Evolutionary conservation across 306 rosid genomes (phyloP).

Genomic region (Herpetospermum pedunculosum): DNA sequence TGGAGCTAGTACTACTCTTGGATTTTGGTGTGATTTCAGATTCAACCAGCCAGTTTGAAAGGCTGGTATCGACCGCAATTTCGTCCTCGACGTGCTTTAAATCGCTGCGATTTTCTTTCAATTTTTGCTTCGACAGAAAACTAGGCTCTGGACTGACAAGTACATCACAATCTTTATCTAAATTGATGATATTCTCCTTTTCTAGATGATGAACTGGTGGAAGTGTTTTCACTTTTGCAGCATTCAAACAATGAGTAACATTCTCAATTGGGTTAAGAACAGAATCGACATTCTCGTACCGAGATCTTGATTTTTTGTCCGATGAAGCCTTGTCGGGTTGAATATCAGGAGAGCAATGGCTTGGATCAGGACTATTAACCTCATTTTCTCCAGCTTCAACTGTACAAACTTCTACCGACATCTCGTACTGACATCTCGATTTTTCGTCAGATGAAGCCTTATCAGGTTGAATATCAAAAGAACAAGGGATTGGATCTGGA

Average conservation of each 20-base stretch:
- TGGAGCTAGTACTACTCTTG: conserved; percentile 17
- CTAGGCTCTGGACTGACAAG: conserved; percentile 25
- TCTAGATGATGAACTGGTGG: conserved; percentile 16
- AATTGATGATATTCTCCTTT: conserved; percentile 47
- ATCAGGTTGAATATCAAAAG: no score
- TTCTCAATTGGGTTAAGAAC: conserved; percentile 55
- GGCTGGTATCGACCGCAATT: conserved; percentile 54
- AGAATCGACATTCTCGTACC: conserved; percentile 8
- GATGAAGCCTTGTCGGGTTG: conserved; percentile 6
- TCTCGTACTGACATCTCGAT: no score
- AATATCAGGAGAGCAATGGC: neutral
- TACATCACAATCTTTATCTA: conserved; percentile 10
- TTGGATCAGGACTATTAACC: conserved; percentile 37
- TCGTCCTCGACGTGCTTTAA: conserved; percentile 14
- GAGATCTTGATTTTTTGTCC: neutral
- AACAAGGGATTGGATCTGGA: no score
- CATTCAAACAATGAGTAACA: conserved; percentile 25
- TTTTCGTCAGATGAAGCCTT: no score
- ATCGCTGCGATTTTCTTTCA: conserved; percentile 12
- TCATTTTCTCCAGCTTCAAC: conserved; percentile 38
- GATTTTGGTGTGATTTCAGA: conserved; percentile 31
- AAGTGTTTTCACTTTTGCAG: conserved; percentile 16
- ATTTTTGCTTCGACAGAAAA: conserved; percentile 13
- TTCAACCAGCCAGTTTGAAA: conserved; percentile 79
- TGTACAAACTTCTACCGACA: conserved; percentile 14